Evolutionary conservation across 2,329 filamentous ascomycete species (phyloP).

Genomic region (Penicillium sp.): DNA sequence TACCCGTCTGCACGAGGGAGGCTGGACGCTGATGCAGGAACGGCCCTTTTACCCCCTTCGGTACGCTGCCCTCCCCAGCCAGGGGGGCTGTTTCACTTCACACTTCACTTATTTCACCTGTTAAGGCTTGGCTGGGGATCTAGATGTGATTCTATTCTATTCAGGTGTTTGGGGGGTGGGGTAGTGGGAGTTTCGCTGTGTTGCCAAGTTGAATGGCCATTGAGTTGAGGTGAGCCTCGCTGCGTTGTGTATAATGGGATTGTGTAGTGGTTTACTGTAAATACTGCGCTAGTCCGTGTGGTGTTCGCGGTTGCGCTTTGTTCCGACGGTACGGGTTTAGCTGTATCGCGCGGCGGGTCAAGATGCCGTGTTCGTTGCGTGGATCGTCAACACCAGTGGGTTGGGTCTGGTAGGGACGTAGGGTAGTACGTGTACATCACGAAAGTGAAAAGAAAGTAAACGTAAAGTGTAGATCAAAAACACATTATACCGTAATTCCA

Average conservation of each 20-base stretch:
- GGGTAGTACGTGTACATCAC: background rate
- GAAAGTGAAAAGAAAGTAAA: conserved; percentile 9
- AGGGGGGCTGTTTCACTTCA: background rate
- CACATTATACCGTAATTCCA: no score
- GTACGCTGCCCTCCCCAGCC: no score
- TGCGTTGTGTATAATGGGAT: no score
- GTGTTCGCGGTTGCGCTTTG: background rate
- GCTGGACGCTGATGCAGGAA: conserved; percentile 5
- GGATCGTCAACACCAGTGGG: background rate
- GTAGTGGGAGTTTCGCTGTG: background rate
- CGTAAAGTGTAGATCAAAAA: no score
- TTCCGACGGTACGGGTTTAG: background rate
- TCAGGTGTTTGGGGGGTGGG: background rate
- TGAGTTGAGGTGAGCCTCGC: no score
- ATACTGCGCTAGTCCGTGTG: no score
- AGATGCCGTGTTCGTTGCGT: conserved; percentile 1
- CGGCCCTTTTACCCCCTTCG: conserved; percentile 2
- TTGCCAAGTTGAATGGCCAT: no score
- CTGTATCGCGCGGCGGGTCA: background rate
- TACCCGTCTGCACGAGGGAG: no score
- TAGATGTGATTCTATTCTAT: no score
- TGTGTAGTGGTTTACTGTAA: no score
- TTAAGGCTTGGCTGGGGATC: no score
- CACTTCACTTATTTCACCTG: no score
- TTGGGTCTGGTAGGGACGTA: background rate